These are phyloP conservation scores for Taphrina sp. DNA, from an alignment of 1,139 yeast genomes.

Conservation along the genomic window DNA sequence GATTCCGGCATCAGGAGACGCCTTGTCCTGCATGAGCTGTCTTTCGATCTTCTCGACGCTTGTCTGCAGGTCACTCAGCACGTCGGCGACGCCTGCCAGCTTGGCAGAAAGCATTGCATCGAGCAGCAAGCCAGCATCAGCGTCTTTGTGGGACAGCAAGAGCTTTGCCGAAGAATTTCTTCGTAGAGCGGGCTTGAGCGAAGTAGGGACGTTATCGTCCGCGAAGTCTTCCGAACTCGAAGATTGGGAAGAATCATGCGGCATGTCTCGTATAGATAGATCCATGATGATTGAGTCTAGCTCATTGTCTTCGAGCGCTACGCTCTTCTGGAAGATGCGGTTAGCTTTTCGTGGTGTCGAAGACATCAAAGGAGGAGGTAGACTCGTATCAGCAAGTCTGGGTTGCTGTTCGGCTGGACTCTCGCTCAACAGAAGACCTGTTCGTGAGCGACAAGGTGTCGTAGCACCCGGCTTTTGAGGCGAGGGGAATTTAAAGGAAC, in stretches of 20 bases:
- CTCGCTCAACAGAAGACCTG: constrained; percentile 13
- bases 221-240: not conserved
- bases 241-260: not conserved
- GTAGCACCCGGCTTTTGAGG: constrained; percentile 12
- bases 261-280: constrained; percentile 2
- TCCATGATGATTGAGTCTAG: constrained; percentile 25
- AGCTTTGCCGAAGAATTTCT: constrained; percentile 9
- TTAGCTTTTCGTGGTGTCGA: constrained; percentile 16
- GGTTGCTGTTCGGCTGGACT: constrained; percentile 3
- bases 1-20: not conserved
- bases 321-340: constrained; percentile 25
- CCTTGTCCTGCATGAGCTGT: not conserved
- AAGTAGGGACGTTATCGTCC: not conserved
- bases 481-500: constrained; percentile 23
- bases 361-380: not conserved
- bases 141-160: constrained; percentile 20
- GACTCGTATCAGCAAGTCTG: not conserved
- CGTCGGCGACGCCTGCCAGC: constrained; percentile 19
- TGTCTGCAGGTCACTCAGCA: constrained; percentile 5
- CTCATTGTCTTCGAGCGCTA: constrained; percentile 17
- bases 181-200: not conserved
- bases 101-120: constrained; percentile 28
- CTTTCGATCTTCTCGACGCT: constrained; percentile 1
- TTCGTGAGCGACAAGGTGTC: constrained; percentile 16
- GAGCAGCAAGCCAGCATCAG: constrained; percentile 22